phyloP scores from a whole-genome alignment of 352 stramenopile genomes.

The Pythium myriotylum region DNA sequence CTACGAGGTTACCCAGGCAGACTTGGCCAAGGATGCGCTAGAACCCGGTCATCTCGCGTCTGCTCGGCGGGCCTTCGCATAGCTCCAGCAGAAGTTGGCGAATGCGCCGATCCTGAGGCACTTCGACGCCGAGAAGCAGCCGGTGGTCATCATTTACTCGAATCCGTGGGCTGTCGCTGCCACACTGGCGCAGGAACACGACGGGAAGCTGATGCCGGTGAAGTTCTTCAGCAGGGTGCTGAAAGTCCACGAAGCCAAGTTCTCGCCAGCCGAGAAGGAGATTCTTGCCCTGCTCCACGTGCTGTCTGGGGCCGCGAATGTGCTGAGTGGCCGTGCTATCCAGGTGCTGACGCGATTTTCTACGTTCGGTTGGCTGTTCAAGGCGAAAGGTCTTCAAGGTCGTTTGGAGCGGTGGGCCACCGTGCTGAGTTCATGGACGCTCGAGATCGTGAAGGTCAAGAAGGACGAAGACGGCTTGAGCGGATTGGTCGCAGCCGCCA shows the following conservation, averaged over 20 bases:
- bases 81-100: too few relatives aligned
- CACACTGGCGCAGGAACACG: too few relatives aligned
- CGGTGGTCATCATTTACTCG: constrained; percentile 8
- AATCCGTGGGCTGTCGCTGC: too few relatives aligned
- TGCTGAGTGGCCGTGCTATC: neutral
- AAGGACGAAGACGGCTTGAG: constrained; percentile 13
- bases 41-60: constrained; percentile 6
- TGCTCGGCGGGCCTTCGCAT: constrained; percentile 9
- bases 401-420: constrained; percentile 9
- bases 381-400: constrained; percentile 18
- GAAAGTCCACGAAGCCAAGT: constrained; percentile 18
- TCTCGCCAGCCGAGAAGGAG: constrained; percentile 15
- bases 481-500: constrained; percentile 7
- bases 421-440: constrained; percentile 17
- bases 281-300: constrained; percentile 19
- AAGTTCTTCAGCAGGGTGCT: constrained; percentile 24
- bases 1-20: too few relatives aligned
- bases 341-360: constrained; percentile 6
- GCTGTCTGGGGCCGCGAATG: neutral
- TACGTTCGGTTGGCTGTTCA: constrained; percentile 20
- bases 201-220: constrained; percentile 14
- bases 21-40: too few relatives aligned
- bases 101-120: constrained; percentile 16
- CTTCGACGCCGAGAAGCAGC: constrained; percentile 4
- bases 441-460: constrained; percentile 7